phyloP scores from a whole-genome alignment of 192 early-diverging fungal genomes.

The Haplosporangium gracile region DNA sequence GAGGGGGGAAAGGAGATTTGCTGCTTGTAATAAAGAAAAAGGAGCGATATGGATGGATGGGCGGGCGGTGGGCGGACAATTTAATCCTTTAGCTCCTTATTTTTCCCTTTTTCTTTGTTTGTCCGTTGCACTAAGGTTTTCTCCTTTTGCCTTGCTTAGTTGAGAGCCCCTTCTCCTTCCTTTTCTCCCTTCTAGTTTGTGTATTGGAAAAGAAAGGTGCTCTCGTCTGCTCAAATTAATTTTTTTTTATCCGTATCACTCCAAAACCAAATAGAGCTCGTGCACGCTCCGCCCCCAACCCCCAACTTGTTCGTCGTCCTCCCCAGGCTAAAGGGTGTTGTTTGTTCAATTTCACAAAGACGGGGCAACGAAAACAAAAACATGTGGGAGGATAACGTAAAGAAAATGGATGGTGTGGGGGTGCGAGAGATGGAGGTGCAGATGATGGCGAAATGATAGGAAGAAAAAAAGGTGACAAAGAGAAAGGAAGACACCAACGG shows the following conservation, averaged over 20 bases:
- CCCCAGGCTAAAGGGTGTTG: neutral
- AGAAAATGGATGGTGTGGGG: too few relatives aligned
- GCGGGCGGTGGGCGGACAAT: too few relatives aligned
- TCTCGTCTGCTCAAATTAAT: constrained; percentile 10
- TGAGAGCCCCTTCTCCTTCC: neutral
- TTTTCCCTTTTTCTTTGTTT: too few relatives aligned
- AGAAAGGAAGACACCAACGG: neutral
- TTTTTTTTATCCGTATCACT: neutral
- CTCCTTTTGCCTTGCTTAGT: constrained; percentile 8
- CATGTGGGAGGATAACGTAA: neutral
- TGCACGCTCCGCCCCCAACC: neutral
- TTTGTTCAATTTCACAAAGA: neutral
- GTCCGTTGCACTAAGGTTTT: neutral
- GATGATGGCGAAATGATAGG: neutral
- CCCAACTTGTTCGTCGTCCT: neutral
- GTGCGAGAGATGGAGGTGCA: neutral
- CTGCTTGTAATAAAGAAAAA: too few relatives aligned
- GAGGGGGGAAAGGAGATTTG: too few relatives aligned
- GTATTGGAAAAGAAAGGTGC: neutral
- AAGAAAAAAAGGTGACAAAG: neutral
- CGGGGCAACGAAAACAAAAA: neutral
- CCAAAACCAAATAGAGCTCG: neutral
- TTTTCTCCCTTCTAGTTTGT: neutral
- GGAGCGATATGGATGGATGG: too few relatives aligned
- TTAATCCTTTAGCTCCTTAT: too few relatives aligned